Evolutionary conservation across 768 basidiomycete species (phyloP), one percentile per base, ranked within the genome.

Genomic region (Pleurotus cornucopiae): DNA sequence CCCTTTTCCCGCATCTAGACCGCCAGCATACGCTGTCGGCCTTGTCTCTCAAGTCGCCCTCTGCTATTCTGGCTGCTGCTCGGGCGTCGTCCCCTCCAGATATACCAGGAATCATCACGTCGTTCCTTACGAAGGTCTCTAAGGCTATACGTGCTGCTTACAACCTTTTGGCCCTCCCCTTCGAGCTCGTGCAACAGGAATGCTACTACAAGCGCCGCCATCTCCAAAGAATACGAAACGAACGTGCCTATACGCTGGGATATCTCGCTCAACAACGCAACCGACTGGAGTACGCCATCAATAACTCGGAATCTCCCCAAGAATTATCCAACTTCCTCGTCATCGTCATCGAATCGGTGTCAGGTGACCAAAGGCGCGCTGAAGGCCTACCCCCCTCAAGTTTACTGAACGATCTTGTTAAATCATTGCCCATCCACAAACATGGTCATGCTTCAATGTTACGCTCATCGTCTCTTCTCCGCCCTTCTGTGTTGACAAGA

Each of bases 211-310:
- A 86, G 59, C 79, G 83, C 13, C 72, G 71, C 44, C 75, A 78
- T 46, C 74, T 94, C 13, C 80, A 88, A 57, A 76, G 68, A 23
- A 74, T 89, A 2, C 79, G 91, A 11, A 81, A 94, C 61, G 76
- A 83, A 60, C 77, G 83, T 3, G 91, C 91, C 0, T 76, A 85
- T 60, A 71, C 76, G 5, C 77, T 94, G 3, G 92, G 92, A 1
- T 66, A 69, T 2, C 76, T 94, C 5, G 74, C 84, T 1, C 75
- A 72, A 41, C 73, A 83, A 63, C 78, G 88, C 18, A 75, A 76
- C 6, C 55, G 66, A 5, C 68, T 86, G n/a, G 63, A 71, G 13
- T 57, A 61, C 12, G 65, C 73, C 20, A 60, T 80, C 16, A 59
- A 59, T 23, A 23, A 57, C 46, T 52, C 59, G 61, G 51, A 56